Base-by-base conservation (phyloP, 441 rosid species). In the Corymbia calophylla region DNA sequence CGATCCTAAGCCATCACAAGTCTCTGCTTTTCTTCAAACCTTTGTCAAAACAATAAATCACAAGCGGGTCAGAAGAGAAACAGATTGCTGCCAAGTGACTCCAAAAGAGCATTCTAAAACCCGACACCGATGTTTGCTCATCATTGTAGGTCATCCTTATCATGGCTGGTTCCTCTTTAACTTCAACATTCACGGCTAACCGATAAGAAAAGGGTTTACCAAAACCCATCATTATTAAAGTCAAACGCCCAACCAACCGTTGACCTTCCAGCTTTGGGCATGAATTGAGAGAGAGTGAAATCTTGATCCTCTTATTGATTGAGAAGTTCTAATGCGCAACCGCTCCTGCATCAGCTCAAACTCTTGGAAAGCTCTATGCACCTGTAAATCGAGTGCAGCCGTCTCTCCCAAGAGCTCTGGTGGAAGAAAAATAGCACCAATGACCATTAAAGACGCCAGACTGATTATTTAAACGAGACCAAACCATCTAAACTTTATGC, bases 311-410 rank as follows among this genome's bases (percentile, higher is more conserved):
- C 80, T 18, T 13, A 6, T 29, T 6, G 68, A 13, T 32, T 1
- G 32, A 62, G 35, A 13, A 17, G n/a, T 14, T 14, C 1, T 14
- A 62, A 3, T 0, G 3, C 19, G 4, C 32, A n/a, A n/a, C 35
- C 3, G 4, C 32, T 62, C 1, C 70, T 62, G 0, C 32, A 2
- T 6, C 8, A n/a, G 16, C 5, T 0, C 2, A 64, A n/a, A 31
- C 70, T 64, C n/a, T 64, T 64, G 35, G 19, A n/a, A 64, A n/a
- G 35, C 32, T 29, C 32, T 29, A n/a, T 4, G 13, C 32, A 14
- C 70, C 2, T 0, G 10, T 1, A 7, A 64, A 14, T 64, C 1
- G 9, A 64, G 32, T 62, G 32, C 70, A 62, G n/a, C 1, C 18
- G 9, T 64, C 70, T 64, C 9, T 29, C 35, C 35, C 8, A 3